Conservation (phyloP, 129 eudicot genomes). For the Logfia minima region DNA sequence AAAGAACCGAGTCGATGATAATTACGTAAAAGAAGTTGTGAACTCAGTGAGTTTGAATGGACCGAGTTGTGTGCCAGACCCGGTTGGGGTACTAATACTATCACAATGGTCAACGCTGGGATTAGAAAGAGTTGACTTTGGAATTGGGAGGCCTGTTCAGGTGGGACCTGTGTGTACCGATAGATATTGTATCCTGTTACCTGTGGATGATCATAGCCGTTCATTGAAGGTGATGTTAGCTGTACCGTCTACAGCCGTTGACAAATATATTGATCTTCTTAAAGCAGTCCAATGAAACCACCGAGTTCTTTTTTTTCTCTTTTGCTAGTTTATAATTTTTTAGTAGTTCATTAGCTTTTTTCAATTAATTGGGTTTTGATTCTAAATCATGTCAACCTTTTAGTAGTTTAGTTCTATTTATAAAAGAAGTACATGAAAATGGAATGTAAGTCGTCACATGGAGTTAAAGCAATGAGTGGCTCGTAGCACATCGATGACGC, state of each 20-base stretch:
- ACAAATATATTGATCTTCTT: slow-evolving; percentile 44
- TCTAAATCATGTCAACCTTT: slow-evolving; percentile 31
- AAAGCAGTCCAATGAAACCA: slow-evolving; percentile 28
- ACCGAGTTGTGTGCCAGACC: slow-evolving; percentile 52
- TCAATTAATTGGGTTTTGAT: slow-evolving; percentile 20
- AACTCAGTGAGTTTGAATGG: slow-evolving; percentile 53
- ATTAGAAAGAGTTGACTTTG: slow-evolving; percentile 74
- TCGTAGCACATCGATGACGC: slow-evolving; percentile 2
- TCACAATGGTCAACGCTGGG: slow-evolving; percentile 90
- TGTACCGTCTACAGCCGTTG: slow-evolving; percentile 62
- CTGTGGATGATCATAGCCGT: slow-evolving; percentile 47
- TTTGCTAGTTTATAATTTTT: not conserved
- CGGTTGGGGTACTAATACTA: slow-evolving; percentile 67
- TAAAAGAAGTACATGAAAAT: not conserved
- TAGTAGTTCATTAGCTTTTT: not conserved
- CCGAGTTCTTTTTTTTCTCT: slow-evolving; percentile 2
- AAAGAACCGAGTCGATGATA: slow-evolving; percentile 59
- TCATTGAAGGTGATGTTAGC: slow-evolving; percentile 69
- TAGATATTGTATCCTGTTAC: slow-evolving; percentile 64
- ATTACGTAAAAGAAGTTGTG: slow-evolving; percentile 61
- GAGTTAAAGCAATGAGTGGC: not conserved
- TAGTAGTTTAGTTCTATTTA: not conserved
- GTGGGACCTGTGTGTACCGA: slow-evolving; percentile 77
- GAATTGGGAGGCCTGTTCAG: slow-evolving; percentile 63
- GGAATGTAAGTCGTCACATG: slow-evolving; percentile 30